Conservation (phyloP, 352 stramenopile genomes). For the Aphanomyces euteiches region DNA sequence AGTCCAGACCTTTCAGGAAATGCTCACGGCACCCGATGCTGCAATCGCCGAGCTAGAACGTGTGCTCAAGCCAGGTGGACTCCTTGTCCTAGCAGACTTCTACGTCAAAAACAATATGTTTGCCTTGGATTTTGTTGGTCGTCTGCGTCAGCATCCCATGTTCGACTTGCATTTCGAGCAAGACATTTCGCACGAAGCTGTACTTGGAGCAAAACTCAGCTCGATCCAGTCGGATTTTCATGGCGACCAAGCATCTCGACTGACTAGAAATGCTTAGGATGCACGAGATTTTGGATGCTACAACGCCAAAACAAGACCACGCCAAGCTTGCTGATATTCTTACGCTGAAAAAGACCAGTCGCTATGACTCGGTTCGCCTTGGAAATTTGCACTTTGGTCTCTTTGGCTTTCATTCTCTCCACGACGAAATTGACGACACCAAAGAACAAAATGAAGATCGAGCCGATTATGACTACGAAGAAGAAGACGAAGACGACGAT, state of each 20-base stretch:
- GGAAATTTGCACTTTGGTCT: conserved; percentile 17
- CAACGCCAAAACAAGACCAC: too few species aligned
- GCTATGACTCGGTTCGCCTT: conserved; percentile 19
- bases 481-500: conserved; percentile 38
- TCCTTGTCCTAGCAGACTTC: conserved; percentile 21
- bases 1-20: conserved; percentile 29
- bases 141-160: not conserved
- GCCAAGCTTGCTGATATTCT: conserved; percentile 11
- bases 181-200: conserved; percentile 17
- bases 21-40: not conserved
- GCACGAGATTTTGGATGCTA: not conserved
- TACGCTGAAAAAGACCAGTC: conserved; percentile 24
- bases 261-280: not conserved
- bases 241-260: too few species aligned
- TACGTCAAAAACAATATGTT: not conserved
- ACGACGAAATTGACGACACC: not conserved
- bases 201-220: conserved; percentile 17
- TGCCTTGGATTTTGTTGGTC: conserved; percentile 7
- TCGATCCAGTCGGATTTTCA: conserved; percentile 4
- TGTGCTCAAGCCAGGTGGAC: conserved; percentile 11
- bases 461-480: conserved; percentile 31
- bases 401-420: conserved; percentile 20
- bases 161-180: conserved; percentile 19
- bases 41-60: conserved; percentile 12
- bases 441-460: conserved; percentile 20